phyloP scores from a whole-genome alignment of 2,329 filamentous ascomycete genomes.

The Ceratocystis harringtonii region DNA sequence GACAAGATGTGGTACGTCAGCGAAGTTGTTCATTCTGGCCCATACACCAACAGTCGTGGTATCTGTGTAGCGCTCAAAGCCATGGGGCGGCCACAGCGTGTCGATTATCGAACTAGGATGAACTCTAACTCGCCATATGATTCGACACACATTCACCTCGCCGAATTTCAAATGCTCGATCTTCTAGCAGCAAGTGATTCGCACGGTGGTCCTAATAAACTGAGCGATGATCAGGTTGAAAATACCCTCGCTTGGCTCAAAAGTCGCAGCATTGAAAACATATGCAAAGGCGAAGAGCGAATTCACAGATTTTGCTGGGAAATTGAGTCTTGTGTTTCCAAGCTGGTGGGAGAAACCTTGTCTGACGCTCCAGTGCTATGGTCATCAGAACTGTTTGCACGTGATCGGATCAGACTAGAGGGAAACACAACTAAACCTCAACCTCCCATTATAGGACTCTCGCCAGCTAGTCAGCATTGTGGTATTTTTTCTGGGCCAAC shows the following conservation, averaged over 20 bases:
- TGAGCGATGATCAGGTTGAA: conserved; percentile 89
- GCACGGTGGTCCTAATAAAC: conserved; percentile 82
- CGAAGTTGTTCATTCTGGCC: conserved; percentile 77
- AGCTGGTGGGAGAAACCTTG: conserved; percentile 71
- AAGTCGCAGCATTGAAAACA: conserved; percentile 71
- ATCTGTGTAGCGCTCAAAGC: conserved; percentile 78
- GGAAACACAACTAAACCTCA: conserved; percentile 22
- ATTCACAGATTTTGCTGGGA: conserved; percentile 91
- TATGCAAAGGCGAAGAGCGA: conserved; percentile 85
- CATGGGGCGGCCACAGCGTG: conserved; percentile 58
- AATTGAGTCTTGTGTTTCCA: conserved; percentile 70
- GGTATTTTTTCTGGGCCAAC: conserved; percentile 43
- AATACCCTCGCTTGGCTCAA: conserved; percentile 72
- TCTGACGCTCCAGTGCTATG: conserved; percentile 76
- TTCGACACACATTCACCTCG: conserved; percentile 57
- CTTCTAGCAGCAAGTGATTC: conserved; percentile 68
- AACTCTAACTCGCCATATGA: conserved; percentile 30
- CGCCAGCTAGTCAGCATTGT: conserved; percentile 34
- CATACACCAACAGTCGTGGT: conserved; percentile 74
- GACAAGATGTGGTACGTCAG: conserved; percentile 99
- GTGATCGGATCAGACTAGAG: conserved; percentile 53
- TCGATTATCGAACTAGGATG: conserved; percentile 20
- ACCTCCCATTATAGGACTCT: conserved; percentile 28
- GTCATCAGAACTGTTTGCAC: conserved; percentile 77
- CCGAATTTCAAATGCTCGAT: conserved; percentile 74